Base-by-base conservation (phyloP, 2,329 filamentous ascomycete genomes). In the Fusarium siculi region DNA sequence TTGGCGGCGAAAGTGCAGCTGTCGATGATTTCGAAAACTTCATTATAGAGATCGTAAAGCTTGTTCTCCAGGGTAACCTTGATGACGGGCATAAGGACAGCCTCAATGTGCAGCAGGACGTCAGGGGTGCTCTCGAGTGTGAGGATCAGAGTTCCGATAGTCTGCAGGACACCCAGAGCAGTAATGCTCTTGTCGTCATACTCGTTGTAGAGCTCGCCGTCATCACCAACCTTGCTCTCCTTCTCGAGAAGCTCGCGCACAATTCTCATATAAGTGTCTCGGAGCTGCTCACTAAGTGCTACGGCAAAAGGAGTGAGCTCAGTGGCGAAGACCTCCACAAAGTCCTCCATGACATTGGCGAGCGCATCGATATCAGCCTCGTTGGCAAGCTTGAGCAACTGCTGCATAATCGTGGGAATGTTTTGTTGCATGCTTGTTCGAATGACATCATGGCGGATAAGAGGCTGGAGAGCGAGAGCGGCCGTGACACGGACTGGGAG, bases 161-260 rank as follows among this genome's bases (percentile, higher is more conserved):
- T 99, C 84, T 99, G 96, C 77, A 99, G 83, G 57, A 99, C 96
- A 81, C 96, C 96, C 39, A 99, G 87, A 18, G 96, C 96, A 10
- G 96, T 98, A 63, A 99, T 98, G 80, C 95, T 97, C 90, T 99
- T 99, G 84, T 99, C 96, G 79, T 99, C 96, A 83, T 97, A 97
- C 79, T 98, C 96, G 37, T 93, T 94, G 77, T 93, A 97, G 36
- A 90, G 87, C 71, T 93, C 93, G 40, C 94, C 93, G 53, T 93
- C 91, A 34, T 92, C 92, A 28, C 92, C 91, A 55, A 91, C 91
- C 80, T 91, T 93, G 74, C 92, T 90, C 78, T 95, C 96, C 79
- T 96, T 94, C 78, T 98, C 95, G 49, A 99, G 85, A 49, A 99
- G 89, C 80, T 98, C 96, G 44, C 93, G 89, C 53, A 99, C 92